Base-by-base conservation (phyloP, 2,329 filamentous ascomycete genomes). In the Akanthomyces dipterigenus region DNA sequence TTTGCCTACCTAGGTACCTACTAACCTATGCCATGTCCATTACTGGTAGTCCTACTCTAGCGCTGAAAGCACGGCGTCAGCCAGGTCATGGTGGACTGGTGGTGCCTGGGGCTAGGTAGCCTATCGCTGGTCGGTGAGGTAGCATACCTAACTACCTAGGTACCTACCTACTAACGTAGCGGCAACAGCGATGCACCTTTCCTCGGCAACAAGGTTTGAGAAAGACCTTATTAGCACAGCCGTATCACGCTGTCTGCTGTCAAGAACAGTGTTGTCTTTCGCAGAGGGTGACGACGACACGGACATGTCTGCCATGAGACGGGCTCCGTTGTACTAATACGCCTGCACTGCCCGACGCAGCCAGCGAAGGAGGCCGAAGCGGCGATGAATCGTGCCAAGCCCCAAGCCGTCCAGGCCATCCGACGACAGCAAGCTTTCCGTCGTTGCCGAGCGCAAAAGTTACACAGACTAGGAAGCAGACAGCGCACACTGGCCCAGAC, bases 41-140 rank as follows among this genome's bases (percentile, higher is more conserved):
- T 36, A n/a, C 22, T 58, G 6, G 55, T 50, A 20, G 34, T 58
- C 34, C 22, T 18, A 31, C 1, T 20, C 31, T 49, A 57, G 55
- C 36, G 55, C n/a, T 50, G 16, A 40, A 40, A 42, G 55, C 55
- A 50, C 34, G 45, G 42, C 45, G 55, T 50, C 55, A 50, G 46
- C 34, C 34, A 49, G 31, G 45, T 28, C 5, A 16, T 50, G 31
- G 34, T 58, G 55, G 55, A 5, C 16, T 50, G 31, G 34, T 58
- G 55, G 55, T 58, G 45, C 55, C 55, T 58, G 55, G 45, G 45
- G 34, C 55, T 58, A n/a, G n/a, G n/a, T n/a, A 58, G 34, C 22
- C 22, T 46, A 22, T 26, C 43, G 50, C 50, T n/a, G 5, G 50
- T 53, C 14, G 18, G 20, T n/a, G n/a, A n/a, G n/a, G n/a, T n/a